Evolutionary conservation across 2,329 filamentous ascomycete species (phyloP), one percentile per base, ranked within the genome.

Genomic region (Amauroascus niger): DNA sequence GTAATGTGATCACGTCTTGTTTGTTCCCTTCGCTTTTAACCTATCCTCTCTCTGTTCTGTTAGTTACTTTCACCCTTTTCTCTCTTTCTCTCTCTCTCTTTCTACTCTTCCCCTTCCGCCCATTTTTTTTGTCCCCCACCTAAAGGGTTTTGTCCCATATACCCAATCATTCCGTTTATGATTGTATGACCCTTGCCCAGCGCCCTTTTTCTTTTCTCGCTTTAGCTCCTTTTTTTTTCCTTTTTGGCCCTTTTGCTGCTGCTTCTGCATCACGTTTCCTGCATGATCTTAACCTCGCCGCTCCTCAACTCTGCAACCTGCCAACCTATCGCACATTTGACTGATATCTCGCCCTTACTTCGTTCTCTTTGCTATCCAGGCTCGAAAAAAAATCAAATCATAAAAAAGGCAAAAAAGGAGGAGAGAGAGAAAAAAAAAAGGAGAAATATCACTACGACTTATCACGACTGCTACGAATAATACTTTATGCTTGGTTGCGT

Each of bases 121-220:
- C 40, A 39, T 16, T 41, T 24, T 50, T 59, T 52, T 41, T 58
- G 49, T 56, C 56, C 55, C 47, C 39, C 49, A 43, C 39, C 30
- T 26, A 51, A 43, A 37, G 48, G 48, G 32, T 41, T 26, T 33
- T 30, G 39, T 51, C 49, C 49, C 49, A 35, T 43, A 43, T 41
- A 53, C 60, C 60, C 59, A 53, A 57, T 59, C 55, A 58, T 62
- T 58, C 59, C 55, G 55, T 58, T 59, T 57, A 59, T 55, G 57
- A 59, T 56, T 60, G 56, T 55, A 62, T 63, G 60, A 63, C 64
- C 63, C 64, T 65, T 64, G 60, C 56, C 53, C 55, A 7, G 7
- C 40, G n/a, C 20, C 33, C 24, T 30, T 8, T 45, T 26, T 28
- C 2, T 28, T 18, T 7, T 24, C 35, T 30, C 32, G 16, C 33